Percentiles rank a stretch among this genome's conserved stretches.
Conservation (phyloP, 345 rosid species). For the Rhodamnia argentea region DNA sequence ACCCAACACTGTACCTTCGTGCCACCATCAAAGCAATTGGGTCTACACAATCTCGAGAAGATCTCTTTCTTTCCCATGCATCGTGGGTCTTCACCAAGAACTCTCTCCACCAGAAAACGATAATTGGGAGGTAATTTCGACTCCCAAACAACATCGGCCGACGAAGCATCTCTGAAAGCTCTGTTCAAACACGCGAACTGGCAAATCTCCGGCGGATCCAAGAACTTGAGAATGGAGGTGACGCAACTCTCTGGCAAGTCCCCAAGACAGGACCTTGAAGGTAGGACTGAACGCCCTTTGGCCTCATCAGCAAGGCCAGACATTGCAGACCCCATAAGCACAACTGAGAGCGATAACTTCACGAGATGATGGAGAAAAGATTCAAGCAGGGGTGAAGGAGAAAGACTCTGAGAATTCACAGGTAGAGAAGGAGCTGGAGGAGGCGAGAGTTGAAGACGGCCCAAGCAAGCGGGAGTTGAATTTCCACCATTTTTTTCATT, state of each 20-base stretch:
- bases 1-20: constrained; percentile 18
- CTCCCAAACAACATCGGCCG: constrained; percentile 26
- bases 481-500: neutral
- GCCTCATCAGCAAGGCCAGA: neutral
- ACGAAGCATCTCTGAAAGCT: constrained; percentile 20
- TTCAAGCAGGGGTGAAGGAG: neutral
- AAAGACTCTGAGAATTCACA: neutral
- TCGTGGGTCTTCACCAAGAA: neutral
- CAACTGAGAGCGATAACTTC: neutral
- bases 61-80: constrained; percentile 16
- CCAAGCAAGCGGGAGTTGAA: neutral
- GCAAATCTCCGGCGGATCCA: constrained; percentile 28
- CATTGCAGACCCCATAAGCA: neutral
- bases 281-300: neutral
- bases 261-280: constrained; percentile 3
- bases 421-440: constrained; percentile 2
- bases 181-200: constrained; percentile 15
- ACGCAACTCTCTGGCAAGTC: constrained; percentile 31
- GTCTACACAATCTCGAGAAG: constrained; percentile 15
- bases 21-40: constrained; percentile 17
- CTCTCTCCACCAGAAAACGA: neutral
- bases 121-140: constrained; percentile 26
- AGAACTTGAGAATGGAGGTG: constrained; percentile 4
- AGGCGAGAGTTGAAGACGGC: neutral
- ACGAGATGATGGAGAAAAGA: neutral